Evolutionary conservation across 2,329 filamentous ascomycete species (phyloP).

Genomic region (Thielaviopsis ethacetica): DNA sequence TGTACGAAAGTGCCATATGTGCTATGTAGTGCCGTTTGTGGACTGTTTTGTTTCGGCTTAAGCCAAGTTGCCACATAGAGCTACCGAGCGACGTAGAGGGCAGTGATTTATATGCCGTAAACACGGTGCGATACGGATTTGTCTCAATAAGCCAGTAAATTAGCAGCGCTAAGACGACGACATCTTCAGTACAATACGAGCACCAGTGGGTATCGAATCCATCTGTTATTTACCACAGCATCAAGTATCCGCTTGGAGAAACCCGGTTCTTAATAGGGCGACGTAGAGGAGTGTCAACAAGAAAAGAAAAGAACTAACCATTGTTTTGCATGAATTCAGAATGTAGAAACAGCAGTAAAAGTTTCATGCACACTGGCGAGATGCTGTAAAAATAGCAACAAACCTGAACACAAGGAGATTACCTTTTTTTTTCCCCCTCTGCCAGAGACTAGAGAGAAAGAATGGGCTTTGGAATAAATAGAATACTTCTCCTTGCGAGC

Average conservation of each 20-base stretch:
- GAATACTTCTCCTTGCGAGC: too few relatives aligned
- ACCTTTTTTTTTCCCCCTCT: not conserved
- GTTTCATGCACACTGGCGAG: not conserved
- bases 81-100: not conserved
- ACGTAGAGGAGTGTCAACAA: not conserved
- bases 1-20: not conserved
- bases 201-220: too few relatives aligned
- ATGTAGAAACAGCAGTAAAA: not conserved
- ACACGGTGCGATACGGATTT: not conserved
- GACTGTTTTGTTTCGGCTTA: not conserved
- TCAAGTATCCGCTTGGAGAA: too few relatives aligned
- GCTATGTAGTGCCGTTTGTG: not conserved
- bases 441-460: too few relatives aligned
- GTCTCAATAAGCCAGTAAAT: not conserved
- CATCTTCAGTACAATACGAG: too few relatives aligned
- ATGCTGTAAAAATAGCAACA: not conserved
- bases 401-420: not conserved
- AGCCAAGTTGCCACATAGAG: not conserved
- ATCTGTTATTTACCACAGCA: too few relatives aligned
- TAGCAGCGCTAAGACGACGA: too few relatives aligned
- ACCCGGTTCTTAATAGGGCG: too few relatives aligned
- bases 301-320: too few relatives aligned
- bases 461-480: too few relatives aligned
- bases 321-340: not conserved
- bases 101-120: not conserved